Evolutionary conservation across 805 yeast species (phyloP), one percentile per base, ranked within the genome.

Genomic region (Saturnispora kantuleensis): DNA sequence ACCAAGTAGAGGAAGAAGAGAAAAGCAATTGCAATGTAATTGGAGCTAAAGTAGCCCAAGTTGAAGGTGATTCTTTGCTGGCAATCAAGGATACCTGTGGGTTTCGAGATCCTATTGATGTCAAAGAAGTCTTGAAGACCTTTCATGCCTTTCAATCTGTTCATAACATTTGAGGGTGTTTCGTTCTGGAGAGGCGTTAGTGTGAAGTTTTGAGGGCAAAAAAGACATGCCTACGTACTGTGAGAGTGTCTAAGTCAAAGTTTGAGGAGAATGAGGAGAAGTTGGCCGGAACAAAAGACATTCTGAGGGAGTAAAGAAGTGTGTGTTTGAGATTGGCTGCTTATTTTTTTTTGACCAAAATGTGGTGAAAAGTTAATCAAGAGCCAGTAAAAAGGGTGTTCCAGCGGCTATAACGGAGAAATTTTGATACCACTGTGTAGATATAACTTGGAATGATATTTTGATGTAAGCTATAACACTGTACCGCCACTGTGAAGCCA

Each of bases 101-200:
- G 98, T 60, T 84, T 84, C 44, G 90, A 79, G 50, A 89, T 62
- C 63, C 95, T 79, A 59, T 82, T 81, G 60, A 81, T 59, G 62
- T 93, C 96, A 58, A 90, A 87, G 60, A 93, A 93, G 60, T 93
- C 98, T 61, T 80, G 85, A 13, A 89, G 84, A 29, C 94, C 81
- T 56, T 82, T 81, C 54, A 93, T 66, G 55, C 83, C 76, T 46
- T 87, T 66, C 43, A 86, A 64, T 47, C 80, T 74, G 41, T 73
- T 60, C 57, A 80, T 84, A 46, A 89, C 60, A 2, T 79, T 61
- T 10, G 64, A 55, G 15, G 63, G 56, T 15, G 66, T 58, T 36
- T 60, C 67, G 31, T 58, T 57, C 63, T 61, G 13, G 7, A n/a
- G 18, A 16, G 37, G 13, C 8, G 41, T 35, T 39, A 21, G 29